Evolutionary conservation across 108 stramenopile species (phyloP).

Genomic region (Nannochloropsis gaditana): DNA sequence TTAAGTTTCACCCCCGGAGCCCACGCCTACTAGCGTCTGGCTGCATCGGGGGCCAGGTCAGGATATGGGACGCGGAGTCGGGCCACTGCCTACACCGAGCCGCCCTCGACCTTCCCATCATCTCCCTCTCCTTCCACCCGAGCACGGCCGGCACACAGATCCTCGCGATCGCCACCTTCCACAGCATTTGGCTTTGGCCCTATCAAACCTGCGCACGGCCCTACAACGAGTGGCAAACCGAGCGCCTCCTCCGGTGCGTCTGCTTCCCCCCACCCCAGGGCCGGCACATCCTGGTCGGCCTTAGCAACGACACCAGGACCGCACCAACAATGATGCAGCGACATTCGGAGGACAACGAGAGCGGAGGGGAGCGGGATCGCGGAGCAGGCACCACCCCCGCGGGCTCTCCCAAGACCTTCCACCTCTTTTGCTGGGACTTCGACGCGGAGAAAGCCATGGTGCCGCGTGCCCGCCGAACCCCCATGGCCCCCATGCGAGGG

Average conservation of each 20-base stretch:
- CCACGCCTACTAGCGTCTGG: conserved; percentile 75
- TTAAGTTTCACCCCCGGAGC: conserved; percentile 79
- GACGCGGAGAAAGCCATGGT: conserved; percentile 58
- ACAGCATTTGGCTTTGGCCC: conserved; percentile 82
- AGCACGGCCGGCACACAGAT: conserved; percentile 55
- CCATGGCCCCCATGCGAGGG: background rate
- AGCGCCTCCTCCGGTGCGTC: conserved; percentile 69
- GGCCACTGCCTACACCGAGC: conserved; percentile 34
- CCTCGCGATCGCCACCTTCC: conserved; percentile 81
- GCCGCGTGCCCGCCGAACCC: conserved; percentile 23
- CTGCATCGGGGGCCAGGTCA: conserved; percentile 85
- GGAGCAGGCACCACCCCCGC: background rate
- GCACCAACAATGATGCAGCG: conserved; percentile 34
- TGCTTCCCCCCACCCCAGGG: conserved; percentile 77
- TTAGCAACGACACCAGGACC: conserved; percentile 62
- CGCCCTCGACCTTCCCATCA: conserved; percentile 72
- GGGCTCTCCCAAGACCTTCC: conserved; percentile 58
- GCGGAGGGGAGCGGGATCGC: background rate
- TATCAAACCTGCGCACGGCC: conserved; percentile 52
- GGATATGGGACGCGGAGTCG: conserved; percentile 73
- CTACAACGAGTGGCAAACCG: conserved; percentile 24
- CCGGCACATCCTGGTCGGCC: conserved; percentile 72
- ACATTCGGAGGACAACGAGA: background rate
- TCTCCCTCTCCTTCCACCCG: conserved; percentile 89
- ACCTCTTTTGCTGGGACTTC: conserved; percentile 72